Percentiles rank a stretch among this genome's conserved stretches.
These are phyloP conservation scores for Xylaria curta DNA, from an alignment of 495 filamentous ascomycete species.

Conservation along the genomic window DNA sequence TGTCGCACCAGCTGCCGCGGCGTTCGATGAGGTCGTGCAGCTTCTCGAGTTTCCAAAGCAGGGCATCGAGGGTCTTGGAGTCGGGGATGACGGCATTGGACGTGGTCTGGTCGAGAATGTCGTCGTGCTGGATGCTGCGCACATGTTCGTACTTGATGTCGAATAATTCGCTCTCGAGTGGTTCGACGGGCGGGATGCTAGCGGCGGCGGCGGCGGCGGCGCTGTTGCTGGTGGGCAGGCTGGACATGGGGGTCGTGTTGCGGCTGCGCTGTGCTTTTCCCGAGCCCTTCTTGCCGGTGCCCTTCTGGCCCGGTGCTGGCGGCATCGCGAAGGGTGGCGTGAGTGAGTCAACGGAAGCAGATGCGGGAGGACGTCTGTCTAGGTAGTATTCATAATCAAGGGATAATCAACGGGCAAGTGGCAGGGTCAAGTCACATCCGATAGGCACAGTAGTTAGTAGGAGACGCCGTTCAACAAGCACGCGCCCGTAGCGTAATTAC, in stretches of 20 bases:
- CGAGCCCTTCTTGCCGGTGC: conserved; percentile 74
- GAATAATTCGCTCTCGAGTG: conserved; percentile 68
- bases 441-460: neutral
- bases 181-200: conserved; percentile 58
- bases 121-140: conserved; percentile 69
- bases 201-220: conserved; percentile 62
- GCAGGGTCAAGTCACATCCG: neutral
- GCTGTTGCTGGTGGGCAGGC: conserved; percentile 54
- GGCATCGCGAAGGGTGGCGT: conserved; percentile 46
- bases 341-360: neutral
- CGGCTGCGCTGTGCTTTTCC: conserved; percentile 79
- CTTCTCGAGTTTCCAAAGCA: conserved; percentile 70
- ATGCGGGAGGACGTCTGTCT: neutral
- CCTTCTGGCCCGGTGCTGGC: conserved; percentile 66
- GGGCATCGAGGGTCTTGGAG: conserved; percentile 71
- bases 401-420: neutral
- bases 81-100: conserved; percentile 72
- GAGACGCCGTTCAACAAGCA: conserved; percentile 3
- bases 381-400: neutral
- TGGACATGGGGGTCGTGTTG: conserved; percentile 82
- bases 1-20: conserved; percentile 68
- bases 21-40: conserved; percentile 70
- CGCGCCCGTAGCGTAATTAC: conserved; percentile 18
- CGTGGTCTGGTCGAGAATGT: conserved; percentile 70
- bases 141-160: conserved; percentile 60